Base-by-base conservation (phyloP, 1,284 basidiomycete genomes). In the Sanguinoderma infundibulare region DNA sequence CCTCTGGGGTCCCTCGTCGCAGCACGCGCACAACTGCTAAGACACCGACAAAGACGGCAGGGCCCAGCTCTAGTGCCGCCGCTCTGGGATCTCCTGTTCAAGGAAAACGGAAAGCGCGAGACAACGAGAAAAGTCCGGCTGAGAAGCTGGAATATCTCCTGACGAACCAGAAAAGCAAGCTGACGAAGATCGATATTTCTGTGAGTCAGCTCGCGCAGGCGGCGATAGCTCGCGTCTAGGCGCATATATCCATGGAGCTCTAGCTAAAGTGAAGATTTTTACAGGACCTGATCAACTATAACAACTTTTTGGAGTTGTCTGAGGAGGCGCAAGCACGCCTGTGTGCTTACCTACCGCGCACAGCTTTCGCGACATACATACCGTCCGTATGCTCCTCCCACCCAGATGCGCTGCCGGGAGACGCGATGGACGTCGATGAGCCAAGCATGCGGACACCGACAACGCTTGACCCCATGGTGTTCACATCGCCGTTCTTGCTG, bases 401-500 rank as follows among this genome's bases (percentile, higher is more conserved):
- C 67, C 81, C 83, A 5, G 78, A 78, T 47, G 58, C 47, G 26
- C 42, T 30, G 12, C 17, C 50, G 30, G 44, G 6, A 30, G 54
- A 61, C 28, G 56, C 57, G 14, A 78, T 77, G 75, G 67, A 70
- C 3, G 70, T 75, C 22, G 74, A 77, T 51, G 42, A 36, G 9
- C 10, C 28, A 22, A 20, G 38, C 32, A 58, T 49, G 28, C 60
- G 52, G 8, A 62, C 55, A 2, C 62, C 70, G 0, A 64, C 67
- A n/a, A 70, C 70, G 7, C 66, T 85, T 1, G 79, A 83, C 57
- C 71, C 73, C 0, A 62, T 72, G 5, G 63, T 84, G 10, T 84
- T 87, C 71, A 79, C 74, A n/a, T 83, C 84, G 53, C 67, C 83
- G 2, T 81, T 84, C 67, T 83, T 87, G 64, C 73, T 84, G 36